phyloP scores from a whole-genome alignment of 495 filamentous ascomycete species.

The Peziza echinospora region DNA sequence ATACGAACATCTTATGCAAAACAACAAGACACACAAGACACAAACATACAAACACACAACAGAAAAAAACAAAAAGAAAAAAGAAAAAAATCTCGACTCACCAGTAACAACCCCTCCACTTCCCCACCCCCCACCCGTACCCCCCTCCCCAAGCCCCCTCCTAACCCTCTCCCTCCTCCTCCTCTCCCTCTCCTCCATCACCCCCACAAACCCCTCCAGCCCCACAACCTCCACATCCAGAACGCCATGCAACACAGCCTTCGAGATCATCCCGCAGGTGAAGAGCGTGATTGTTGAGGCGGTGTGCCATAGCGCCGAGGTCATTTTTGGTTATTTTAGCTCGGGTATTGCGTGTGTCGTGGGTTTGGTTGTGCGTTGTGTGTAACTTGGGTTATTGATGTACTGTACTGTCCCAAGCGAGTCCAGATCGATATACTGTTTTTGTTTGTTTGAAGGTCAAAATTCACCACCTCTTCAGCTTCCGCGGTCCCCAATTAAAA shows the following conservation, averaged over 20 bases:
- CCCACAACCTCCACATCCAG: slow-evolving; percentile 30
- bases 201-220: slow-evolving; percentile 34
- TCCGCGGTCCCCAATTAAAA: too few species aligned
- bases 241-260: slow-evolving; percentile 10
- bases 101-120: slow-evolving; percentile 41
- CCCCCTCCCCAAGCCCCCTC: slow-evolving; percentile 35
- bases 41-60: neutral
- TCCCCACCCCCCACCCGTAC: slow-evolving; percentile 25
- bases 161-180: slow-evolving; percentile 31
- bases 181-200: slow-evolving; percentile 34
- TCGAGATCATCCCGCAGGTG: slow-evolving; percentile 4
- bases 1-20: too few species aligned
- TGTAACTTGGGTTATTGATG: too few species aligned
- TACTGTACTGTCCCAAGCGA: too few species aligned
- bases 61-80: neutral
- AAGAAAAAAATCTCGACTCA: slow-evolving; percentile 14
- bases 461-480: too few species aligned
- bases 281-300: neutral
- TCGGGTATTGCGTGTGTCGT: too few species aligned
- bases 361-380: too few species aligned
- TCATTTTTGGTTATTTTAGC: too few species aligned
- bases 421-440: too few species aligned
- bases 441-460: too few species aligned
- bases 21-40: too few species aligned
- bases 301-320: neutral